Conservation (phyloP, 495 filamentous ascomycete genomes). For the Venustampulla echinocandica region DNA sequence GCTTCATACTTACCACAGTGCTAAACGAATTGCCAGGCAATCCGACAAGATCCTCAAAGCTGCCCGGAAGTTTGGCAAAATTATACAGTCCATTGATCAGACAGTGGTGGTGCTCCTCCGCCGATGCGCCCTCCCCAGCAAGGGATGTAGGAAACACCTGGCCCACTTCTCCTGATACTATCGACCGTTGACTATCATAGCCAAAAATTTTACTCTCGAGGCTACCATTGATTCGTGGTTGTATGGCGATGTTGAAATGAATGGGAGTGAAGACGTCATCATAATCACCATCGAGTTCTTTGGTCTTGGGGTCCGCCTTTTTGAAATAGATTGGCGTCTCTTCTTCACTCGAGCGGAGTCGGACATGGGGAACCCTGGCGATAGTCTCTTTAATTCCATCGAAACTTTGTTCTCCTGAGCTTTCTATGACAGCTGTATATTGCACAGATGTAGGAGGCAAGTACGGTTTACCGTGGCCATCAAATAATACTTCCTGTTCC, state of each 20-base stretch:
- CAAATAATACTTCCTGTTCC: too few relatives aligned
- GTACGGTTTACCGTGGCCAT: background rate
- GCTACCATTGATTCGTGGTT: constrained; percentile 1
- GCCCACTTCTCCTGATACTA: constrained; percentile 2
- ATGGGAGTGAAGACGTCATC: background rate
- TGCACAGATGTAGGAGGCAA: background rate
- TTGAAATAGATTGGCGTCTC: background rate
- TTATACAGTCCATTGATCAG: constrained; percentile 5
- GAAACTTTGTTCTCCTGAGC: background rate
- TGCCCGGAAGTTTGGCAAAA: constrained; percentile 2
- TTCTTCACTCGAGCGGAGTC: background rate
- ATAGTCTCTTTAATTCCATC: background rate
- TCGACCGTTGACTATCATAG: background rate
- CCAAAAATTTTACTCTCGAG: constrained; percentile 1
- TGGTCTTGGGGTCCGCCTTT: background rate
- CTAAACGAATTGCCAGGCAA: constrained; percentile 3
- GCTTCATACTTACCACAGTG: constrained; percentile 3
- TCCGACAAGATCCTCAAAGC: constrained; percentile 7
- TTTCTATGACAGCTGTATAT: background rate
- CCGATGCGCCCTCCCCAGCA: background rate
- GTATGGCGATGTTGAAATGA: constrained; percentile 4
- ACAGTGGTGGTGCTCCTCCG: background rate
- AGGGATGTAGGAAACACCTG: constrained; percentile 2
- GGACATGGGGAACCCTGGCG: background rate
- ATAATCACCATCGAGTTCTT: background rate